A percentile compares a stretch with the other conserved stretches of the same genome.
phyloP scores from a whole-genome alignment of 345 rosid genomes.

The Eutrema japonicum region DNA sequence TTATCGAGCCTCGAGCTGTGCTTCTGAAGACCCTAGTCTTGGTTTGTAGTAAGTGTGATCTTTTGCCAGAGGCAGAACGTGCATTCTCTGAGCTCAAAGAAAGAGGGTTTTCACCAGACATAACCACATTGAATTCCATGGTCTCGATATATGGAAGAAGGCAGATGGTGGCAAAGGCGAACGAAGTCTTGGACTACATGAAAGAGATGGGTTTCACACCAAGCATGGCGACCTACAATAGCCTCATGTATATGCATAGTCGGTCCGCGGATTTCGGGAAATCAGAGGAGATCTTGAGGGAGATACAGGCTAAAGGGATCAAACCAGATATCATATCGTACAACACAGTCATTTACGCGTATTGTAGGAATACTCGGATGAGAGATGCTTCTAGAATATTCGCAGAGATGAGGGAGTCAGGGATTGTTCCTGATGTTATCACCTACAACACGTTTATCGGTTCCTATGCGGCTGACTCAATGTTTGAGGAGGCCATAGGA shows the following conservation, averaged over 20 bases:
- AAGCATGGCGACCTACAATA: conserved; percentile 82
- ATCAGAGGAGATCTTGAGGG: conserved; percentile 74
- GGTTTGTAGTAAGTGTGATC: conserved; percentile 86
- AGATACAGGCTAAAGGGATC: conserved; percentile 65
- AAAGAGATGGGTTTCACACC: conserved; percentile 76
- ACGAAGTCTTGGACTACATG: conserved; percentile 81
- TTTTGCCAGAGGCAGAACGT: conserved; percentile 69
- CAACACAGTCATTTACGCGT: conserved; percentile 85
- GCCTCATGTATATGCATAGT: conserved; percentile 88
- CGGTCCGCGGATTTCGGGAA: conserved; percentile 68
- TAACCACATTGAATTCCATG: conserved; percentile 87
- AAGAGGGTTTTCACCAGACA: conserved; percentile 73
- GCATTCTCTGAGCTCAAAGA: conserved; percentile 75
- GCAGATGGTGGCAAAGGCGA: conserved; percentile 71
- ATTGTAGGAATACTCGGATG: conserved; percentile 89
- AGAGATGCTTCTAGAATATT: conserved; percentile 82
- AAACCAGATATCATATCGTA: conserved; percentile 91
- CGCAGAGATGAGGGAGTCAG: conserved; percentile 69
- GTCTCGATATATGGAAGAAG: conserved; percentile 87
- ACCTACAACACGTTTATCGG: conserved; percentile 86
- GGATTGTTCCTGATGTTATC: conserved; percentile 77
- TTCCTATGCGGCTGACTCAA: conserved; percentile 85
- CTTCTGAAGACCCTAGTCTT: conserved; percentile 87
- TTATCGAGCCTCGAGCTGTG: conserved; percentile 68
- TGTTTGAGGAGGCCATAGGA: conserved; percentile 78